Evolutionary conservation across 345 rosid species (phyloP).

Genomic region (Kandelia obovata): DNA sequence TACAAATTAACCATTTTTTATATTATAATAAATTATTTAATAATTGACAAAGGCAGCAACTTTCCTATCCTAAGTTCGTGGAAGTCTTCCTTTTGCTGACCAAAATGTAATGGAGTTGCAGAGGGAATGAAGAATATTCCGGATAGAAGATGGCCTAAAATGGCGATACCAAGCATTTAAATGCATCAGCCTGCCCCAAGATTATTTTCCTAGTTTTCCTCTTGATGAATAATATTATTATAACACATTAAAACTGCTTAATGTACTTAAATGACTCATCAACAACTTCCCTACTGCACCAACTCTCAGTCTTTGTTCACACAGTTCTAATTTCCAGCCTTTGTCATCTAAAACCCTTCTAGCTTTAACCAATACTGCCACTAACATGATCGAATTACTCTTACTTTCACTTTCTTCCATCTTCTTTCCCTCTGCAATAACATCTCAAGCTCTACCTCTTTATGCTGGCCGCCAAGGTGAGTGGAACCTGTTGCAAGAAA

Average conservation of each 20-base stretch:
- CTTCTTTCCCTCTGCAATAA: slow-evolving; percentile 1
- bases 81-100: no score
- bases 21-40: no score
- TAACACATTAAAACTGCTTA: not conserved
- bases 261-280: not conserved
- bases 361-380: not conserved
- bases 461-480: slow-evolving; percentile 21
- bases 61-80: no score
- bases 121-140: no score
- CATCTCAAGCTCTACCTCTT: not conserved
- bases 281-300: not conserved
- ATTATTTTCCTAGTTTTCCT: not conserved
- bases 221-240: not conserved
- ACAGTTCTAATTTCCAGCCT: not conserved
- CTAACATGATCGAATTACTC: slow-evolving; percentile 20
- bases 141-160: no score
- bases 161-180: not conserved
- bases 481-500: slow-evolving; percentile 60
- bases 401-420: slow-evolving; percentile 21
- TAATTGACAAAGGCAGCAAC: no score
- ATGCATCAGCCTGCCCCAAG: slow-evolving; percentile 3
- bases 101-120: no score
- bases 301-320: not conserved
- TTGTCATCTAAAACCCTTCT: not conserved
- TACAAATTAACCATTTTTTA: no score